Evolutionary conservation across 257 asterid species (phyloP).

Genomic region (Fraxinus quadrangulata): DNA sequence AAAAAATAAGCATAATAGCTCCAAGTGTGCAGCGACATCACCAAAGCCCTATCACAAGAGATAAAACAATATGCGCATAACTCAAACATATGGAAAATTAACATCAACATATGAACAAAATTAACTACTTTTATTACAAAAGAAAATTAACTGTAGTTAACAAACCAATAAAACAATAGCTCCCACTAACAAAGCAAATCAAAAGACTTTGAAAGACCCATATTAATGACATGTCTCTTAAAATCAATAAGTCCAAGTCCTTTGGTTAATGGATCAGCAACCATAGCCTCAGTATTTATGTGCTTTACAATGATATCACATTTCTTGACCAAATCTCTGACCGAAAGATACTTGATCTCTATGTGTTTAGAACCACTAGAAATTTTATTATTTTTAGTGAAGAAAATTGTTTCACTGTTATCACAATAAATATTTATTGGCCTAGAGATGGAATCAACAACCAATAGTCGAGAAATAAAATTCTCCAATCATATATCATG

Average conservation of each 20-base stretch:
- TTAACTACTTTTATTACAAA: no score
- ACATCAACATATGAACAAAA: no score
- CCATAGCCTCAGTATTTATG: not conserved
- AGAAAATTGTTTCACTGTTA: not conserved
- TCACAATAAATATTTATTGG: not conserved
- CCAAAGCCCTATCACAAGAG: not conserved
- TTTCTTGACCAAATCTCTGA: not conserved
- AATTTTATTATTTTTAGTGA: not conserved
- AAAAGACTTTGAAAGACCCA: not conserved
- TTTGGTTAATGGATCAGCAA: not conserved
- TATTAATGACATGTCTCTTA: not conserved
- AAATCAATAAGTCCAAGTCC: not conserved
- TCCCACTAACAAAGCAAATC: not conserved
- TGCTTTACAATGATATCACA: not conserved
- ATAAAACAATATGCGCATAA: not conserved
- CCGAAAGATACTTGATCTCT: not conserved
- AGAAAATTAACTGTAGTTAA: no score
- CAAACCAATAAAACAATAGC: not conserved
- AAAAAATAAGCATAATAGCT: not conserved
- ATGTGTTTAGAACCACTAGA: not conserved
- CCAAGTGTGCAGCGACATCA: not conserved
- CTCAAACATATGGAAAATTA: no score
- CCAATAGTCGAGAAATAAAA: not conserved
- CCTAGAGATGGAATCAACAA: not conserved
- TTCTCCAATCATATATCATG: not conserved